Evolutionary conservation across 371 early-diverging fungal species (phyloP).

Genomic region (Batrachochytrium dendrobatidis): DNA sequence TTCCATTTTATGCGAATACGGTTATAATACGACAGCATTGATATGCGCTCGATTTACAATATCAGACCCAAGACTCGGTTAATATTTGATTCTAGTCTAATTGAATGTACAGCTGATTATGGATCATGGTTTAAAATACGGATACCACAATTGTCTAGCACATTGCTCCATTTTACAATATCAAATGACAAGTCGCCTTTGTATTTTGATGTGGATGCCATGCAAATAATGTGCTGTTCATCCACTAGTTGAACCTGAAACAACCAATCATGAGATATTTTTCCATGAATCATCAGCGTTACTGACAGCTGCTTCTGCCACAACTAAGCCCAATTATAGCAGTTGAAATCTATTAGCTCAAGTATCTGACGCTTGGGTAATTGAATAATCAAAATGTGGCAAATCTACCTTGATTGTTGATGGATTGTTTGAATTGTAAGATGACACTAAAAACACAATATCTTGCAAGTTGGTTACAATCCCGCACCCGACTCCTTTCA

Average conservation of each 20-base stretch:
- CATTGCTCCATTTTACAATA: too few relatives aligned
- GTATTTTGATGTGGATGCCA: neutral
- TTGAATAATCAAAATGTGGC: neutral
- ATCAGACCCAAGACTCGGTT: too few relatives aligned
- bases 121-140: too few relatives aligned
- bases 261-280: neutral
- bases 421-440: neutral
- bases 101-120: too few relatives aligned
- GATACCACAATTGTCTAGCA: too few relatives aligned
- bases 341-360: neutral
- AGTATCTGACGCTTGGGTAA: neutral
- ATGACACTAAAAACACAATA: neutral
- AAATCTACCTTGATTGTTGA: neutral
- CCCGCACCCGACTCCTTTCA: conserved; percentile 1
- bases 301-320: neutral
- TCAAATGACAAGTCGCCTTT: too few relatives aligned
- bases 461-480: neutral
- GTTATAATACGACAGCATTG: too few relatives aligned
- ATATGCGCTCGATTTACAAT: too few relatives aligned
- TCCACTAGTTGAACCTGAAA: neutral
- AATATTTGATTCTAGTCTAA: too few relatives aligned
- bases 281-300: neutral
- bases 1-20: too few relatives aligned
- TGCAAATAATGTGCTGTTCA: neutral
- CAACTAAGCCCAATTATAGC: neutral